A percentile compares a stretch with the other conserved stretches of the same genome.
phyloP scores from a whole-genome alignment of 768 basidiomycete genomes.

The Collybia sp. region DNA sequence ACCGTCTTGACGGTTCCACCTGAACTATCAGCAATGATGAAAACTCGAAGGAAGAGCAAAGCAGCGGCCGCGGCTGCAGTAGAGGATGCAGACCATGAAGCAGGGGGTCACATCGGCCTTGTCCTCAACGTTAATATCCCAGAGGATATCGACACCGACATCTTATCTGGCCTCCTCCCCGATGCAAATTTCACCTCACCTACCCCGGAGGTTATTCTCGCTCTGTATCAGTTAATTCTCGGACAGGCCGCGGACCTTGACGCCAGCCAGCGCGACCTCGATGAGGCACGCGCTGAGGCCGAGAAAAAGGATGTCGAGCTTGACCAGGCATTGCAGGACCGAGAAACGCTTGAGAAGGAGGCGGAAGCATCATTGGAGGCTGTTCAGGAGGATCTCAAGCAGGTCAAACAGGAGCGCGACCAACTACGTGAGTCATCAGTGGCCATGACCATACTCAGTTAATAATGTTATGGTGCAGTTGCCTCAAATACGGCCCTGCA shows the following conservation, averaged over 20 bases:
- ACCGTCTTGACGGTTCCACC: too few relatives aligned
- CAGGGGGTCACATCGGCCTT: constrained; percentile 28
- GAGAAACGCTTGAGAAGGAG: constrained; percentile 56
- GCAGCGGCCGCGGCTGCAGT: constrained; percentile 35
- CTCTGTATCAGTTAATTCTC: constrained; percentile 59
- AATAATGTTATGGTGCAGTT: constrained; percentile 27
- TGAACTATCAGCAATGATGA: constrained; percentile 20
- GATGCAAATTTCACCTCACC: constrained; percentile 52
- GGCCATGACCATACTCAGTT: constrained; percentile 4
- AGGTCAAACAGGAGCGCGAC: constrained; percentile 58
- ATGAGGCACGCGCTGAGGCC: constrained; percentile 62
- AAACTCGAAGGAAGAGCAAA: constrained; percentile 63
- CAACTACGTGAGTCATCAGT: constrained; percentile 48
- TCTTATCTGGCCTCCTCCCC: constrained; percentile 56
- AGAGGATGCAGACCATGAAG: constrained; percentile 20
- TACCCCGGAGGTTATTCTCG: constrained; percentile 52
- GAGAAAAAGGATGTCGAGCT: constrained; percentile 78
- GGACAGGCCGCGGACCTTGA: constrained; percentile 55
- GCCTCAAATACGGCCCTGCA: constrained; percentile 43
- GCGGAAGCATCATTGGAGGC: constrained; percentile 47
- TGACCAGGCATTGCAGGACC: constrained; percentile 80
- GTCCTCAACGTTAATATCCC: constrained; percentile 47
- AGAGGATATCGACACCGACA: constrained; percentile 61
- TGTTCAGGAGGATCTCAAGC: constrained; percentile 50
- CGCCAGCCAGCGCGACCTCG: constrained; percentile 54